Evolutionary conservation across 2,329 filamentous ascomycete species (phyloP).

Genomic region (Botrytis aclada): DNA sequence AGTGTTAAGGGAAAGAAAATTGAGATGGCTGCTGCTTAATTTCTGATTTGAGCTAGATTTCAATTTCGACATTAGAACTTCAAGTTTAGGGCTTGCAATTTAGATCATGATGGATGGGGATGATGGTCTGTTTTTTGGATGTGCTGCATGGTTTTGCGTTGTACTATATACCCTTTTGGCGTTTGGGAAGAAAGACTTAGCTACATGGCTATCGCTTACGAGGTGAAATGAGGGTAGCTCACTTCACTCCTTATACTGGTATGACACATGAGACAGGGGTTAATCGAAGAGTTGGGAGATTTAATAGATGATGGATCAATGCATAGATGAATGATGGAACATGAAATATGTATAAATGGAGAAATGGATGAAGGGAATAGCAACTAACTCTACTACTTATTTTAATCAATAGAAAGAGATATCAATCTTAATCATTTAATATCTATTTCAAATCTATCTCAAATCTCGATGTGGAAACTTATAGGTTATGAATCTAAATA

Average conservation of each 20-base stretch:
- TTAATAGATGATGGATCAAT: not conserved
- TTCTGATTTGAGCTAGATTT: not conserved
- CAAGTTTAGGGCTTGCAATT: not conserved
- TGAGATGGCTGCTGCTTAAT: constrained; percentile 33
- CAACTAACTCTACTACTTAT: constrained; percentile 1
- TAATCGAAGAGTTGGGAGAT: not conserved
- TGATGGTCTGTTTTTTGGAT: not conserved
- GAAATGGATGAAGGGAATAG: not conserved
- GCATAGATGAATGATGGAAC: not conserved
- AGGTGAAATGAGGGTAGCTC: not conserved
- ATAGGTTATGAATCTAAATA: too few species aligned
- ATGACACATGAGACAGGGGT: not conserved
- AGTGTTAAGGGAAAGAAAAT: constrained; percentile 48
- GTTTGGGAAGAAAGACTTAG: not conserved
- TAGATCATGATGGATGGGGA: not conserved
- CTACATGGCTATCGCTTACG: not conserved
- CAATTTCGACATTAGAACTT: not conserved
- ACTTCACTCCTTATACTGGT: not conserved
- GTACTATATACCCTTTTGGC: constrained; percentile 7
- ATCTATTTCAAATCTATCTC: not conserved
- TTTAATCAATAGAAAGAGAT: not conserved
- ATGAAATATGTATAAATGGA: not conserved
- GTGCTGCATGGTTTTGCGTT: not conserved
- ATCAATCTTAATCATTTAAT: not conserved
- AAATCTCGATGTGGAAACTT: too few species aligned